Evolutionary conservation across 2,329 filamentous ascomycete species (phyloP).

Genomic region (Fusarium foetens): DNA sequence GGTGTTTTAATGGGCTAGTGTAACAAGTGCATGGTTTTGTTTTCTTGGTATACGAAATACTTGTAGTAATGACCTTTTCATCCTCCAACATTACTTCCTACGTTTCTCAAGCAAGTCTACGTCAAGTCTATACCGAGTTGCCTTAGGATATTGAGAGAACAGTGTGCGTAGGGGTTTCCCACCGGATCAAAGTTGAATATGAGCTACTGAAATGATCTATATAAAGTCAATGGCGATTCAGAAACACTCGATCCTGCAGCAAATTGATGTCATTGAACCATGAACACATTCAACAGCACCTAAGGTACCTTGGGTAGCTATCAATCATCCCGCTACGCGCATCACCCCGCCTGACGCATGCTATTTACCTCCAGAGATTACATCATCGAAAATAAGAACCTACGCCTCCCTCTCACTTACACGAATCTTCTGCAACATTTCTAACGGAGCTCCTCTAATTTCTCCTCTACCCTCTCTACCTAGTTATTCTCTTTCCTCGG

Average conservation of each 20-base stretch:
- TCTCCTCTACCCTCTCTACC: background rate
- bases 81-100: background rate
- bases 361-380: slow-evolving; percentile 36
- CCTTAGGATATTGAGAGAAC: background rate
- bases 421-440: slow-evolving; percentile 1
- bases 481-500: background rate
- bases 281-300: background rate
- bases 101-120: background rate
- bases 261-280: slow-evolving; percentile 3
- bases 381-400: slow-evolving; percentile 40
- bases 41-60: slow-evolving; percentile 8
- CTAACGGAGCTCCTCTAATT: background rate
- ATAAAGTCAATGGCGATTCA: background rate
- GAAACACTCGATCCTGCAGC: background rate
- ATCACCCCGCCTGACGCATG: slow-evolving; percentile 37
- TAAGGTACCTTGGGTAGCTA: background rate
- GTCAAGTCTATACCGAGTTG: background rate
- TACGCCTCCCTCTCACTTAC: slow-evolving; percentile 6
- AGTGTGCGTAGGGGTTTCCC: background rate
- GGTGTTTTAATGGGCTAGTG: slow-evolving; percentile 11
- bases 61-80: background rate
- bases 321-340: slow-evolving; percentile 30
- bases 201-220: background rate
- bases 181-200: background rate
- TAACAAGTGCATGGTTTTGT: background rate